Evolutionary conservation across 1,284 basidiomycete genomes (phyloP), one percentile per base, ranked within the genome.

Genomic region (Ustilago lituana): DNA sequence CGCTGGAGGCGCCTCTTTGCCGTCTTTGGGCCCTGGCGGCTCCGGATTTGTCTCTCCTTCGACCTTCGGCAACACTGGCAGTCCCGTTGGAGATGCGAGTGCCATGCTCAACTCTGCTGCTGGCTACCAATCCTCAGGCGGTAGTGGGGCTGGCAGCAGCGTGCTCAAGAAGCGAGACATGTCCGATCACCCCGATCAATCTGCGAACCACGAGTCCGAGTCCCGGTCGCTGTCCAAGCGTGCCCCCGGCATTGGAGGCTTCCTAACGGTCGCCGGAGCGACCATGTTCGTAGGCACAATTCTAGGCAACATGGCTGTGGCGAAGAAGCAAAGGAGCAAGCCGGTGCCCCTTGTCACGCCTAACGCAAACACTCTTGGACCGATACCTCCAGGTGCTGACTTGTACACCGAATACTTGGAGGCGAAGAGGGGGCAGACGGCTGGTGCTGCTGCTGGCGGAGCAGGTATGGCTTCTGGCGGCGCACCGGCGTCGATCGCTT

Each of bases 321-420:
- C 31, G 17, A 6, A 4, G 5, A 55, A 53, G 43, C 38, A 69
- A 15, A 63, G 59, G 33, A n/a, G 9, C 29, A 69, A 69, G 43
- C 66, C 66, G 9, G 55, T 60, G 12, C 66, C 66, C 3, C 9
- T 43, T 1, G 66, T 63, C 2, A 69, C 66, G 14, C 60, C 66
- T 0, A 53, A 59, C 15, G 48, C 60, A 9, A 15, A 53, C 33
- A 53, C 66, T 2, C 19, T 23, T 2, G 66, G 66, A 20, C 56
- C 60, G 1, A 48, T 60, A 52, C 15, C 49, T 29, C 37, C 39
- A 10, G 66, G 66, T 12, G 66, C 60, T n/a, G 66, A 69, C 9
- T 24, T 43, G 44, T 69, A 69, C 23, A 31, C 32, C 6, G 3
- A 37, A n/a, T 69, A 52, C 20, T 40, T 69, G 5, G 51, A 46